These are phyloP conservation scores for Priceomyces castillae DNA, from an alignment of 805 yeast species.

Conservation along the genomic window DNA sequence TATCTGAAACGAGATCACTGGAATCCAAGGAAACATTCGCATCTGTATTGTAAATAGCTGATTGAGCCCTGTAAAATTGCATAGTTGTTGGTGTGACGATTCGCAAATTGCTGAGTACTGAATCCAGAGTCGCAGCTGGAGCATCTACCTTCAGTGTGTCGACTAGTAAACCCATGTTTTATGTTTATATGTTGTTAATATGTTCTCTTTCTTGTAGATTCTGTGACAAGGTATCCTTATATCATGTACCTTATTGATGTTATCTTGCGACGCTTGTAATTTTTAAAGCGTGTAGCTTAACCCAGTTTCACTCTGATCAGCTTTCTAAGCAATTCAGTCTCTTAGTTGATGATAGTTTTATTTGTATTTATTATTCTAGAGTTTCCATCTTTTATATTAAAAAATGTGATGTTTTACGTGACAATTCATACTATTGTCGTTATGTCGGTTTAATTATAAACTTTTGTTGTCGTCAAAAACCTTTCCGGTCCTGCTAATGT, in stretches of 20 bases:
- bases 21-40: not conserved
- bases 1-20: not conserved
- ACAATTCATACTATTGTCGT: not conserved
- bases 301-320: too few species aligned
- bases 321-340: too few species aligned
- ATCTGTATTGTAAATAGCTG: constrained; percentile 1
- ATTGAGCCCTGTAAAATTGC: not conserved
- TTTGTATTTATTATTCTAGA: not conserved
- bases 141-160: constrained; percentile 1
- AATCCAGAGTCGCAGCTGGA: not conserved
- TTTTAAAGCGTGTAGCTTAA: too few species aligned
- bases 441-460: not conserved
- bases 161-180: constrained; percentile 1
- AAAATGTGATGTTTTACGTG: not conserved
- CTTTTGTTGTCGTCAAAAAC: not conserved
- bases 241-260: too few species aligned
- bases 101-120: constrained; percentile 1
- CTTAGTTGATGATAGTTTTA: not conserved
- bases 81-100: constrained; percentile 1
- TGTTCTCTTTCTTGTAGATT: too few species aligned
- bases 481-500: not conserved
- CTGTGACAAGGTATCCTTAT: too few species aligned
- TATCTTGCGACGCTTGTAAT: too few species aligned
- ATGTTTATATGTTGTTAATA: too few species aligned
- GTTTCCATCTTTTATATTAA: not conserved